Conservation (phyloP, 176 grass and related monocot species). For the Lolium rigidum region DNA sequence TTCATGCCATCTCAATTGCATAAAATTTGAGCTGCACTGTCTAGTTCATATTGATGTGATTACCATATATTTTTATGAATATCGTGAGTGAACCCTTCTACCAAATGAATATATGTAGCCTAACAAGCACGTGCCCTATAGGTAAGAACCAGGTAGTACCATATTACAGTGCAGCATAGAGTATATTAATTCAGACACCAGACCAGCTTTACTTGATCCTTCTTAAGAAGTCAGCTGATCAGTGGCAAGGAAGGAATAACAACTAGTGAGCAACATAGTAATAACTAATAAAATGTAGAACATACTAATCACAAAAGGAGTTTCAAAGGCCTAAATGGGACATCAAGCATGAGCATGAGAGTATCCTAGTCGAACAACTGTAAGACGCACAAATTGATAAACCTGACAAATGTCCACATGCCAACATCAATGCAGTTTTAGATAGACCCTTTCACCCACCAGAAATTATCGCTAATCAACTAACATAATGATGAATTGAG, state of each 20-base stretch:
- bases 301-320: background rate
- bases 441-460: no score
- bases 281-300: background rate
- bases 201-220: background rate
- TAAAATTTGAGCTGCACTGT: background rate
- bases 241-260: background rate
- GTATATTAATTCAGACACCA: background rate
- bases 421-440: background rate
- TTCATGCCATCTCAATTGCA: background rate
- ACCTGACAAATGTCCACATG: background rate
- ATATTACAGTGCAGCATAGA: slow-evolving; percentile 24
- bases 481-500: background rate
- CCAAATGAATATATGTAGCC: background rate
- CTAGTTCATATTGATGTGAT: background rate
- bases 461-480: background rate
- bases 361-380: background rate
- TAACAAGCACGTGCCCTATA: background rate
- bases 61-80: background rate
- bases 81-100: background rate
- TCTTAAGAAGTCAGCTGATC: background rate
- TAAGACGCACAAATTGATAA: background rate
- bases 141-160: background rate
- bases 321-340: background rate
- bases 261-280: background rate
- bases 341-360: background rate